Evolutionary conservation across 805 yeast genomes (phyloP), one percentile per base, ranked within the genome.

Genomic region (Scheffersomyces stipitis): DNA sequence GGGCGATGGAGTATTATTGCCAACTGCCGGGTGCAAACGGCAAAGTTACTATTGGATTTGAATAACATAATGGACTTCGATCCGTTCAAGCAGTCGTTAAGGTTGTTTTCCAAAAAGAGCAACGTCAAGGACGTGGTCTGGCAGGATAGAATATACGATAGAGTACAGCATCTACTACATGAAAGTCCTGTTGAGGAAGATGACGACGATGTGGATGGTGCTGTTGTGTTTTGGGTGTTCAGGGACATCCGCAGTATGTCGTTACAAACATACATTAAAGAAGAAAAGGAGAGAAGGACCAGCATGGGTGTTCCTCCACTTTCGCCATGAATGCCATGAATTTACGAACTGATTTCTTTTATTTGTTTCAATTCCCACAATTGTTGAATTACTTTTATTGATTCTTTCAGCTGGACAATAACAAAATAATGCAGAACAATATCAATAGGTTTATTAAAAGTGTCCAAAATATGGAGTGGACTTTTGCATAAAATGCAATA

Each of bases 211-310:
- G 40, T 35, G 10, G 52, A 52, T 36, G 58, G 58, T 5, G 46
- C 54, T 3, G 43, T 46, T 12, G 49, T 51, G 13, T 52, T 45
- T 30, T 52, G 58, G 58, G 51, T 51, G 18, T 52, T 52, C 23
- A 31, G 58, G 33, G 58, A 52, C 26, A 48, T 46, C 2, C 30
- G 58, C 33, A 51, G 56, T 34, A 48, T 52, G 55, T 40, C 50
- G 1, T 31, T 52, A 9, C 52, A 52, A 30, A 20, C 24, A 7
- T 20, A 20, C 10, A 20, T 20, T 20, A 20, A 15, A 7, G 24
- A 20, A 20, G 24, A 20, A 20, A 20, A 20, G 24, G 9, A 20
- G 10, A 20, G 24, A 20, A 7, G 24, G 10, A 20, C 10, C 24
- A 10, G 24, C 7, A 20, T 20, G 24, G 24, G 24, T 7, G 24